phyloP scores from a whole-genome alignment of 257 asterid genomes.

The Solanum sejunctum region DNA sequence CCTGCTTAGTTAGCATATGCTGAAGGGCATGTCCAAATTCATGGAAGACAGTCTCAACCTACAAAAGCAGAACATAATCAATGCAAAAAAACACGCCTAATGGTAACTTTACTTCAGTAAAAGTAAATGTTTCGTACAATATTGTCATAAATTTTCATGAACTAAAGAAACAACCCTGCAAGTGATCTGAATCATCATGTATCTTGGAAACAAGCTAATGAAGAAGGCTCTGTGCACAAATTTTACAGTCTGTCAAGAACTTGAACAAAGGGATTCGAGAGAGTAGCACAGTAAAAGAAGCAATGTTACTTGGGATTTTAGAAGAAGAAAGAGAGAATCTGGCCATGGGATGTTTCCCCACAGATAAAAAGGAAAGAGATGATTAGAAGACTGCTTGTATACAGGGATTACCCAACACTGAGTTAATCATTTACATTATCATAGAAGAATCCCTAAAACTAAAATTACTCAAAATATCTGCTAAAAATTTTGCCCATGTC shows the following conservation, averaged over 20 bases:
- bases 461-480: neutral
- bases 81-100: neutral
- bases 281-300: neutral
- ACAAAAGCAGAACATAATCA: slow-evolving; percentile 4
- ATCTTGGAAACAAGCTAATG: neutral
- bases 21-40: slow-evolving; percentile 98
- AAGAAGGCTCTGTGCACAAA: neutral
- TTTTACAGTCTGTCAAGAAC: neutral
- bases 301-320: neutral
- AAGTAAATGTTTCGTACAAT: neutral
- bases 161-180: neutral
- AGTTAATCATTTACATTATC: neutral
- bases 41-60: slow-evolving; percentile 98
- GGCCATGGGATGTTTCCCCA: neutral
- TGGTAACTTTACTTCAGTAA: neutral
- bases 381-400: neutral
- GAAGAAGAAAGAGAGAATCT: neutral
- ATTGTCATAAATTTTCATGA: neutral
- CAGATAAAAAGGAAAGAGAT: neutral
- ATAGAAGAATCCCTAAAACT: neutral
- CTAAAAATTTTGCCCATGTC: neutral
- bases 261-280: neutral
- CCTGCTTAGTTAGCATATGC: slow-evolving; percentile 94
- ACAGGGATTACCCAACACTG: neutral
- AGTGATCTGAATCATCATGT: neutral